Percentiles rank a stretch among this genome's conserved stretches.
phyloP scores from a whole-genome alignment of 2,329 filamentous ascomycete genomes.

The Malbranchea cinnamomea region DNA sequence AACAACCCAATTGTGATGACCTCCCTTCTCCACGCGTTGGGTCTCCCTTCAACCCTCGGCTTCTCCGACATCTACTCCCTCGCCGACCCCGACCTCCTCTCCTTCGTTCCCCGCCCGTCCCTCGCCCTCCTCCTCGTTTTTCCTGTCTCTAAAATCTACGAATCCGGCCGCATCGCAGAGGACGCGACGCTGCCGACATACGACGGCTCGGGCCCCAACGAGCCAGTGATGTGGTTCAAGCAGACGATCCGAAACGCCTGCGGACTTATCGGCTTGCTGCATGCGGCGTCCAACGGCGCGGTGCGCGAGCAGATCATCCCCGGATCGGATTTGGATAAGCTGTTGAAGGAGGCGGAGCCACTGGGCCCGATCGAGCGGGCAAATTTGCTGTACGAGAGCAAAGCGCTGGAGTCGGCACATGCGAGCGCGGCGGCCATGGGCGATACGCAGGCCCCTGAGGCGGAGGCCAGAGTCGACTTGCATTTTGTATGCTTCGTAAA shows the following conservation, averaged over 20 bases:
- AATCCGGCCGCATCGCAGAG: conserved; percentile 58
- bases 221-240: conserved; percentile 83
- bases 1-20: conserved; percentile 85
- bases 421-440: conserved; percentile 60
- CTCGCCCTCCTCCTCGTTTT: conserved; percentile 85
- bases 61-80: conserved; percentile 90
- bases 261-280: conserved; percentile 75
- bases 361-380: conserved; percentile 53
- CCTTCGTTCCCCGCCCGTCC: conserved; percentile 76
- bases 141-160: conserved; percentile 66
- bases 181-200: conserved; percentile 53
- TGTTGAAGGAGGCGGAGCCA: conserved; percentile 57
- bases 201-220: conserved; percentile 46
- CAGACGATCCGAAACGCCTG: conserved; percentile 93
- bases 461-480: conserved; percentile 71
- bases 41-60: conserved; percentile 58
- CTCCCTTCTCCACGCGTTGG: conserved; percentile 64
- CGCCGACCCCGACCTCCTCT: conserved; percentile 67
- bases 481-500: conserved; percentile 96
- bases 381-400: conserved; percentile 59
- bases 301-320: conserved; percentile 47
- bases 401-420: conserved; percentile 64
- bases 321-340: conserved; percentile 30
- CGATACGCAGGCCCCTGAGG: conserved; percentile 63
- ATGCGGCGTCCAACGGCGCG: conserved; percentile 65